Conservation (phyloP, 2,329 filamentous ascomycete genomes). For the Neonectria coccinea region DNA sequence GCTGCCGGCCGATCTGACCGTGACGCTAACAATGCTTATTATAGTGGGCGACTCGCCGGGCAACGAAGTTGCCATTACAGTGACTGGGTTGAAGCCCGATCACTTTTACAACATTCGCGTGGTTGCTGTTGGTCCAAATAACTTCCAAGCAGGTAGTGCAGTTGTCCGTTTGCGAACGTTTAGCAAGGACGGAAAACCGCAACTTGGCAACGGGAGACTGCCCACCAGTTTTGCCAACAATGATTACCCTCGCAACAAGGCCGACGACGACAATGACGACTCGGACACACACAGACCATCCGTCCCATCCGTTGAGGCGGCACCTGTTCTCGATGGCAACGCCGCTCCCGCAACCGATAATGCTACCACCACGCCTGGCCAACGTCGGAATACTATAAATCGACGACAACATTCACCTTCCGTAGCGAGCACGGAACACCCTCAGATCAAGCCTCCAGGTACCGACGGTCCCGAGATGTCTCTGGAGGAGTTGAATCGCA, state of each 20-base stretch:
- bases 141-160: conserved; percentile 90
- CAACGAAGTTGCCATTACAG: conserved; percentile 75
- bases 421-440: conserved; percentile 66
- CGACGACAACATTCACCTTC: conserved; percentile 82
- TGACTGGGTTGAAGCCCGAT: conserved; percentile 86
- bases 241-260: conserved; percentile 57
- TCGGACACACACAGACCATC: conserved; percentile 61
- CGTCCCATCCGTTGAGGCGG: conserved; percentile 71
- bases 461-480: conserved; percentile 72
- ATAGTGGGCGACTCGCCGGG: conserved; percentile 82
- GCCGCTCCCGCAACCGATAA: conserved; percentile 73
- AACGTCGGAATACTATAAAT: conserved; percentile 69
- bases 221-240: conserved; percentile 68
- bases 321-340: conserved; percentile 70
- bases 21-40: conserved; percentile 32
- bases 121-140: conserved; percentile 89
- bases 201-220: conserved; percentile 66
- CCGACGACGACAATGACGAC: conserved; percentile 58
- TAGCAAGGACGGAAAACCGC: conserved; percentile 72
- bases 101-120: conserved; percentile 95
- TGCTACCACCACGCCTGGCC: conserved; percentile 58
- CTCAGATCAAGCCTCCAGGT: conserved; percentile 56
- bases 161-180: conserved; percentile 87
- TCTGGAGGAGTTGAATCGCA: conserved; percentile 82
- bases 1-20: conserved; percentile 5